Percentiles rank a stretch among this genome's conserved stretches.
phyloP scores from a whole-genome alignment of 805 yeast genomes.

The Cyberlindnera xishuangbannaensis region DNA sequence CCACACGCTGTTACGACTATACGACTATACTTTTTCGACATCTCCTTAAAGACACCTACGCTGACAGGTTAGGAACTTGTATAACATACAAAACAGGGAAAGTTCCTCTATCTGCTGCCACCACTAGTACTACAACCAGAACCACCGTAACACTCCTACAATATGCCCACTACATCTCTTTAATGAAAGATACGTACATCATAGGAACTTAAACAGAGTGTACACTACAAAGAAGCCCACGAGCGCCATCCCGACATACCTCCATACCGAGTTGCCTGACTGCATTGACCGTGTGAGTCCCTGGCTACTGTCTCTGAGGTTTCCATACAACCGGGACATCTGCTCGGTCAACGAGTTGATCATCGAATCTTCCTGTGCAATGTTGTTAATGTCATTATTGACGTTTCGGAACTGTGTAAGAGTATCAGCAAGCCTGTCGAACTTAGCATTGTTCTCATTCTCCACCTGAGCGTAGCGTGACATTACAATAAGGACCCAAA shows the following conservation, averaged over 20 bases:
- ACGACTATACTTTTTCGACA: too few species aligned
- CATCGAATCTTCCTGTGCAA: conserved; percentile 49
- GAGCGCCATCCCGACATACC: conserved; percentile 54
- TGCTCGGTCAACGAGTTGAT: conserved; percentile 41
- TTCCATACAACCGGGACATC: conserved; percentile 42
- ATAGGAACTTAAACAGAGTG: conserved; percentile 22
- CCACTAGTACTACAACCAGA: too few species aligned
- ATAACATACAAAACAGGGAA: too few species aligned
- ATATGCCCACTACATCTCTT: neutral
- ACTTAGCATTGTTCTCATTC: conserved; percentile 49
- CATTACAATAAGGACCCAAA: too few species aligned
- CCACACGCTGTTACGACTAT: too few species aligned
- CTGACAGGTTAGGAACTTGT: too few species aligned
- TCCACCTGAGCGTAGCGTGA: conserved; percentile 26
- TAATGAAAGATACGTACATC: neutral
- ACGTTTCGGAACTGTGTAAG: conserved; percentile 57
- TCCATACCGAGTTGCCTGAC: conserved; percentile 54
- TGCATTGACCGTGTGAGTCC: conserved; percentile 50
- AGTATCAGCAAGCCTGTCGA: conserved; percentile 60
- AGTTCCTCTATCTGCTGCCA: too few species aligned
- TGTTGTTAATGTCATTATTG: conserved; percentile 61
- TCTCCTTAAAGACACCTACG: too few species aligned
- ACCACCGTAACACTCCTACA: too few species aligned
- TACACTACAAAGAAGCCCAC: conserved; percentile 50
- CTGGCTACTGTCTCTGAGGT: conserved; percentile 45